phyloP scores from a whole-genome alignment of 148 eudicot genomes.

The Hydrangea macrophylla region DNA sequence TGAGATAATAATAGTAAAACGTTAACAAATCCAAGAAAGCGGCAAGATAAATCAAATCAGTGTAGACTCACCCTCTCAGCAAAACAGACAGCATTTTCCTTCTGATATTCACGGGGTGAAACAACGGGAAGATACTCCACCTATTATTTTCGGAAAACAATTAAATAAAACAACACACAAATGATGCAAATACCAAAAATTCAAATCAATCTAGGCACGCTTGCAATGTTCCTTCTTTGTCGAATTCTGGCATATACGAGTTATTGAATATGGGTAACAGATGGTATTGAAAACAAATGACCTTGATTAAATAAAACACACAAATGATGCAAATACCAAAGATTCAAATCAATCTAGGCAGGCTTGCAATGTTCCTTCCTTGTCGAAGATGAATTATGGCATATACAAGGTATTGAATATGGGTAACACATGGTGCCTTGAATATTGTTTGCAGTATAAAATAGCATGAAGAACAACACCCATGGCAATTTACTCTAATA shows the following conservation, averaged over 20 bases:
- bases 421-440: too few relatives aligned
- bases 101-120: constrained; percentile 52
- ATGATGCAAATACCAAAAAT: background rate
- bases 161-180: background rate
- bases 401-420: too few relatives aligned
- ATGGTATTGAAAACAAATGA: constrained; percentile 1
- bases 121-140: constrained; percentile 87
- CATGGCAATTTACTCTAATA: too few relatives aligned
- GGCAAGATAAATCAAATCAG: constrained; percentile 6
- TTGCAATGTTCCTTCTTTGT: background rate
- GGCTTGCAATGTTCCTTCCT: background rate
- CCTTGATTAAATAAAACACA: background rate
- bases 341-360: background rate
- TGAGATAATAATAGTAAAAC: background rate
- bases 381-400: background rate
- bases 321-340: background rate
- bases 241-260: too few relatives aligned
- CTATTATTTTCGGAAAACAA: too few relatives aligned
- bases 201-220: background rate
- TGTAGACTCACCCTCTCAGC: constrained; percentile 61
- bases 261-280: too few relatives aligned
- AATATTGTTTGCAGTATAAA: too few relatives aligned
- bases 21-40: background rate
- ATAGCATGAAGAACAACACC: too few relatives aligned
- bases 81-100: constrained; percentile 55